These are phyloP conservation scores for Blastobotrys elegans DNA, from an alignment of 1,139 yeast genomes.

Conservation along the genomic window DNA sequence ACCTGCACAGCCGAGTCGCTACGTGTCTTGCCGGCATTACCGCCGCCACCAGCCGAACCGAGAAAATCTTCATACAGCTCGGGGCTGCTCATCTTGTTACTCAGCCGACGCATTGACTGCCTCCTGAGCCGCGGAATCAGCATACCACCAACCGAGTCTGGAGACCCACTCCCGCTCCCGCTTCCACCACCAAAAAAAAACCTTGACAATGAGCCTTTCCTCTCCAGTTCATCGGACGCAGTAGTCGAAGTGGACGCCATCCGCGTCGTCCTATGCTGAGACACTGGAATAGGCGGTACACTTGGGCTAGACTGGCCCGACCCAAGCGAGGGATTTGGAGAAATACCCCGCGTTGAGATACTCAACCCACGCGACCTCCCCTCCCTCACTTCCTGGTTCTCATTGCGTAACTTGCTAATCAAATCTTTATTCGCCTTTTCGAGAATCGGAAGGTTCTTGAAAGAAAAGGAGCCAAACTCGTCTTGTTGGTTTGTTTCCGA, in stretches of 20 bases:
- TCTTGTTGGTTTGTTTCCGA: conserved; percentile 54
- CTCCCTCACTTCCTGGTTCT: conserved; percentile 52
- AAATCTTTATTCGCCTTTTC: conserved; percentile 95
- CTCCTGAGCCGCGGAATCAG: not conserved
- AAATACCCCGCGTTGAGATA: conserved; percentile 17
- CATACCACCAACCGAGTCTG: not conserved
- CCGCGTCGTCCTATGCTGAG: not conserved
- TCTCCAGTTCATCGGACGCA: conserved; percentile 2
- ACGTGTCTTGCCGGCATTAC: conserved; percentile 1
- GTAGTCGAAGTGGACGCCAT: not conserved
- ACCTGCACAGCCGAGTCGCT: conserved; percentile 21
- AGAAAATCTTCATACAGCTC: conserved; percentile 28
- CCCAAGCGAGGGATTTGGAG: conserved; percentile 7
- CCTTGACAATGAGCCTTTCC: no score
- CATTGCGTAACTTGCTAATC: conserved; percentile 76
- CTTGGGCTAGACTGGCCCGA: conserved; percentile 10
- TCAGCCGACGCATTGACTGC: conserved; percentile 19
- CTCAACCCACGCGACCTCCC: conserved; percentile 28
- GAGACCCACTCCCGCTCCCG: not conserved
- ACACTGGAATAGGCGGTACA: not conserved
- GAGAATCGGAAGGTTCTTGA: conserved; percentile 79
- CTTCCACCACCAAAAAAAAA: conserved; percentile 1
- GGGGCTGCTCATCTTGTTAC: conserved; percentile 28
- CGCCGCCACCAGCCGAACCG: conserved; percentile 24
- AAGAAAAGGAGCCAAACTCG: conserved; percentile 92